Evolutionary conservation across 768 basidiomycete species (phyloP).

Genomic region (Suillus subluteus): DNA sequence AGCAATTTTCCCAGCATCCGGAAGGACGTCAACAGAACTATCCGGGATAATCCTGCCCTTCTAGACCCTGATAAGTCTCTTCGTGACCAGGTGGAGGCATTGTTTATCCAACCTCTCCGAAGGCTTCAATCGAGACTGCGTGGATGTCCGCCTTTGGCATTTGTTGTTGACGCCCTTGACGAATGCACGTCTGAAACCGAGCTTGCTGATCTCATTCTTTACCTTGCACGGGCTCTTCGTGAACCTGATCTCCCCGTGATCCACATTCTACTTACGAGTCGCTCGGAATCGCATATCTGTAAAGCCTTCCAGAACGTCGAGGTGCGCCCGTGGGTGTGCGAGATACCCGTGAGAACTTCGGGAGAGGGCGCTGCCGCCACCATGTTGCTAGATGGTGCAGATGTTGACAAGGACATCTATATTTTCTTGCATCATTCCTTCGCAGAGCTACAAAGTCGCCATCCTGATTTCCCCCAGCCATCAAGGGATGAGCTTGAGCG

Average conservation of each 20-base stretch:
- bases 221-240: constrained; percentile 2
- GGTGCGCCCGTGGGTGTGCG: not conserved
- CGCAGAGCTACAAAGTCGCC: not conserved
- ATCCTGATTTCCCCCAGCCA: not conserved
- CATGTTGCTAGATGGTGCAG: not conserved
- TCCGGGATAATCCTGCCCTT: not conserved
- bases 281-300: not conserved
- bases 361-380: not conserved
- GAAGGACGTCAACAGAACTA: not conserved
- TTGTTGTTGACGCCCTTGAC: not conserved
- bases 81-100: not conserved
- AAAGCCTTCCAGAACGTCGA: not conserved
- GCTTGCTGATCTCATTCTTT: not conserved
- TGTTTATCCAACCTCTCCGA: constrained; percentile 5
- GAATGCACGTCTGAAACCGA: constrained; percentile 2
- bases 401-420: constrained; percentile 3
- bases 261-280: not conserved
- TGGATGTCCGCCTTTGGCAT: not conserved
- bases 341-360: constrained; percentile 1
- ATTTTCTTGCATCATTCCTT: constrained; percentile 6
- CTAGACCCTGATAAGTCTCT: not conserved
- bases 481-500: not conserved
- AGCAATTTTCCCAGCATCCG: not conserved
- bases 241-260: not conserved
- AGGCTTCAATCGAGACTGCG: not conserved